phyloP scores from a whole-genome alignment of 2,329 filamentous ascomycete species.

The Hawksworthiomyces lignivorus region DNA sequence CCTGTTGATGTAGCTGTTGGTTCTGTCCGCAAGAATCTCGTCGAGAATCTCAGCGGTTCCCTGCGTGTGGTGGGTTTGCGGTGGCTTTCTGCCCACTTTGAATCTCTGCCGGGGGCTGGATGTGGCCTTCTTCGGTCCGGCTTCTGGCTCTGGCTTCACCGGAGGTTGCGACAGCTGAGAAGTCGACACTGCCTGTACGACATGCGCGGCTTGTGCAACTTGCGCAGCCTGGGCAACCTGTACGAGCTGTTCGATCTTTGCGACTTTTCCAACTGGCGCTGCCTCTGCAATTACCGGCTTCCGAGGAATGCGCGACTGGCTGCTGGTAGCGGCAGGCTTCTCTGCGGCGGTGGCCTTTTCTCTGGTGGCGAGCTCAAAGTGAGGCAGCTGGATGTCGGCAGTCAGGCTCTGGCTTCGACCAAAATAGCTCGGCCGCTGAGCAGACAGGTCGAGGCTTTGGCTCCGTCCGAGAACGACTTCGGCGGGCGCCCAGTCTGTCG shows the following conservation, averaged over 20 bases:
- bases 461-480: slow-evolving; percentile 15
- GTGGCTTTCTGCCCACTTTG: slow-evolving; percentile 13
- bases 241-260: no score
- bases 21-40: slow-evolving; percentile 9
- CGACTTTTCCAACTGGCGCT: no score
- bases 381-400: not conserved
- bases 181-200: no score
- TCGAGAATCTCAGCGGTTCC: slow-evolving; percentile 16
- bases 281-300: no score
- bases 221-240: no score
- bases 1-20: slow-evolving; percentile 1
- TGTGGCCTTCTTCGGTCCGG: not conserved
- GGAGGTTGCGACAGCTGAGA: no score
- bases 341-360: no score
- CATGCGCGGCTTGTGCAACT: no score
- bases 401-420: slow-evolving; percentile 7
- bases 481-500: slow-evolving; percentile 10
- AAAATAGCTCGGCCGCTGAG: not conserved
- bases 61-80: slow-evolving; percentile 21
- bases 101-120: not conserved
- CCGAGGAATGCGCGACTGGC: no score
- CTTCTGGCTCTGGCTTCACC: not conserved
- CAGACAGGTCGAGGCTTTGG: slow-evolving; percentile 6
- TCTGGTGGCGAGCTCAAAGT: slow-evolving; percentile 7
- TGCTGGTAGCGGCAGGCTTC: no score